phyloP scores from a whole-genome alignment of 2,329 filamentous ascomycete species.

The Capronia americana region DNA sequence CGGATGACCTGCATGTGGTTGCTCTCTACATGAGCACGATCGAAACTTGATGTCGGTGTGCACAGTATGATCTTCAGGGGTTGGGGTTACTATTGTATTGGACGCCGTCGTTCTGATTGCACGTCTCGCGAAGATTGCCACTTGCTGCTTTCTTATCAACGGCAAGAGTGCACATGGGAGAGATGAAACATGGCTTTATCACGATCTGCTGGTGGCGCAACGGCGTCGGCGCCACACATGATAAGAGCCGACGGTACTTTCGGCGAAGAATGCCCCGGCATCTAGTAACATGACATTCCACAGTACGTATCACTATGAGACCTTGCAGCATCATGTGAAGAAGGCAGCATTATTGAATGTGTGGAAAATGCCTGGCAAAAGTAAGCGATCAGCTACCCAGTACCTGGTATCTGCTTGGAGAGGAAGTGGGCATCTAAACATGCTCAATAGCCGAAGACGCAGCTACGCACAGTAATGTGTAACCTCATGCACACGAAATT shows the following conservation, averaged over 20 bases:
- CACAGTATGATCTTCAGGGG: neutral
- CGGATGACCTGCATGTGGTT: neutral
- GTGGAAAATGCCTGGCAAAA: neutral
- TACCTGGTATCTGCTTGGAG: neutral
- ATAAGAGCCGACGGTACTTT: constrained; percentile 18
- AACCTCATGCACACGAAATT: neutral
- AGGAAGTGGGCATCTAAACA: neutral
- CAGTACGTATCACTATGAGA: neutral
- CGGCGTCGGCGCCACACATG: constrained; percentile 16
- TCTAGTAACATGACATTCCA: neutral
- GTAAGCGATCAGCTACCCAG: constrained; percentile 1
- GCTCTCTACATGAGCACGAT: neutral
- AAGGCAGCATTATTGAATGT: neutral
- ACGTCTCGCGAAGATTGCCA: no score
- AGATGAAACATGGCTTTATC: constrained; percentile 24
- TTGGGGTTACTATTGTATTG: neutral
- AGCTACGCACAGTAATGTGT: neutral
- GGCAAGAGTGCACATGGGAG: no score
- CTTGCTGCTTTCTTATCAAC: no score
- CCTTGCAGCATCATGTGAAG: neutral
- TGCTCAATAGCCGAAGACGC: neutral
- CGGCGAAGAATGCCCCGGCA: neutral
- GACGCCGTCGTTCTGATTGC: neutral
- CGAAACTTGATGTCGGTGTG: neutral
- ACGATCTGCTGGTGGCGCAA: constrained; percentile 6